These are phyloP conservation scores for Penicillium sp. DNA, from an alignment of 2,329 filamentous ascomycete species.

Conservation along the genomic window DNA sequence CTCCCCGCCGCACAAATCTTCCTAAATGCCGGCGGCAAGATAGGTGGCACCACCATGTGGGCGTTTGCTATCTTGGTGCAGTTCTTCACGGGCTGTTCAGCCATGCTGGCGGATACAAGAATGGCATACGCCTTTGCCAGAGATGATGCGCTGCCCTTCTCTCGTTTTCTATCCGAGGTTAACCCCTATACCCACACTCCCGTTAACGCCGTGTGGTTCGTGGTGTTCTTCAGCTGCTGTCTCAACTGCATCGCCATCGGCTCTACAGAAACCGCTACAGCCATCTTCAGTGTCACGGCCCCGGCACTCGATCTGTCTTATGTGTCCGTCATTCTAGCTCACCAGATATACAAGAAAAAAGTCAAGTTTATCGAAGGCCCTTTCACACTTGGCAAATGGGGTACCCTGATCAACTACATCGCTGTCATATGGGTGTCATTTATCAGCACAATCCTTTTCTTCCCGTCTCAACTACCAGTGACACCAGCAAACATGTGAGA, in stretches of 20 bases:
- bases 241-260: slow-evolving; percentile 51
- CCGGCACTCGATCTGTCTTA: slow-evolving; percentile 55
- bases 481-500: slow-evolving; percentile 50
- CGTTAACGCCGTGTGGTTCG: slow-evolving; percentile 63
- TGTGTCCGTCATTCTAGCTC: slow-evolving; percentile 60
- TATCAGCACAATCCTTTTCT: slow-evolving; percentile 61
- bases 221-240: slow-evolving; percentile 55
- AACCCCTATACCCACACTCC: slow-evolving; percentile 58
- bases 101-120: slow-evolving; percentile 62
- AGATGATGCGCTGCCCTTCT: slow-evolving; percentile 61
- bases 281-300: slow-evolving; percentile 55
- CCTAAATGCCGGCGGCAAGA: slow-evolving; percentile 58
- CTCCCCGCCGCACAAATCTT: slow-evolving; percentile 61
- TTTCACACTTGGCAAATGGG: slow-evolving; percentile 57
- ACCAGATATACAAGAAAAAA: slow-evolving; percentile 52
- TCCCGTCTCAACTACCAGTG: slow-evolving; percentile 49
- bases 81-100: slow-evolving; percentile 63
- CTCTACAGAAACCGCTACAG: slow-evolving; percentile 45
- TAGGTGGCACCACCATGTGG: slow-evolving; percentile 61
- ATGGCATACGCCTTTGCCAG: slow-evolving; percentile 63
- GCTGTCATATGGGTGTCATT: slow-evolving; percentile 62
- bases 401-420: slow-evolving; percentile 54
- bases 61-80: slow-evolving; percentile 62
- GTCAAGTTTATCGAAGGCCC: slow-evolving; percentile 58
- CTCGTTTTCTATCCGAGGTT: slow-evolving; percentile 55